Evolutionary conservation across 148 eudicot species (phyloP).

Genomic region (Chenopodium suecicum): DNA sequence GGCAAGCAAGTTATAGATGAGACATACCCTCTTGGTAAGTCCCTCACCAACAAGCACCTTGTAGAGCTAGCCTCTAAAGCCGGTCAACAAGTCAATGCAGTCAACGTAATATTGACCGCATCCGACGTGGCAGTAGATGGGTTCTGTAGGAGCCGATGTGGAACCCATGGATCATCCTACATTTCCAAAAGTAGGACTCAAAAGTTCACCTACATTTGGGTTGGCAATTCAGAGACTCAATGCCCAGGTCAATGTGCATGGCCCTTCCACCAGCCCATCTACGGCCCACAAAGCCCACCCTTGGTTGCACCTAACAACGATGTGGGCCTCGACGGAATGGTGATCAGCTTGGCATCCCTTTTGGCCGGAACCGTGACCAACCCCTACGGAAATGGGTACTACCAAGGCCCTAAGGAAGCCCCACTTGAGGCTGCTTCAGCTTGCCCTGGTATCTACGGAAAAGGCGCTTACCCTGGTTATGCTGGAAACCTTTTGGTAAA

Average conservation of each 20-base stretch:
- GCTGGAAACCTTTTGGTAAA: slow-evolving; percentile 50
- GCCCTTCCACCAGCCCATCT: slow-evolving; percentile 65
- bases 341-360: slow-evolving; percentile 43
- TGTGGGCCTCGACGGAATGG: slow-evolving; percentile 58
- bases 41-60: slow-evolving; percentile 39
- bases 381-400: slow-evolving; percentile 56
- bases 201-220: slow-evolving; percentile 50
- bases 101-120: slow-evolving; percentile 52
- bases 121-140: slow-evolving; percentile 49
- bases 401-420: slow-evolving; percentile 46
- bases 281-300: slow-evolving; percentile 59
- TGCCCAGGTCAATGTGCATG: slow-evolving; percentile 53
- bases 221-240: slow-evolving; percentile 49
- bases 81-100: slow-evolving; percentile 26
- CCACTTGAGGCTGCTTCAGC: slow-evolving; percentile 59
- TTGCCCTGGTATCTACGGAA: slow-evolving; percentile 46
- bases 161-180: slow-evolving; percentile 37
- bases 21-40: slow-evolving; percentile 41
- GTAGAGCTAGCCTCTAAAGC: slow-evolving; percentile 42
- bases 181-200: slow-evolving; percentile 3
- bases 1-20: slow-evolving; percentile 39
- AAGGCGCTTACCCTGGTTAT: slow-evolving; percentile 61
- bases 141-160: slow-evolving; percentile 45
- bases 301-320: slow-evolving; percentile 50
- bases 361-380: slow-evolving; percentile 54